Conservation (phyloP, 352 stramenopile genomes). For the Phytophthora syringae region DNA sequence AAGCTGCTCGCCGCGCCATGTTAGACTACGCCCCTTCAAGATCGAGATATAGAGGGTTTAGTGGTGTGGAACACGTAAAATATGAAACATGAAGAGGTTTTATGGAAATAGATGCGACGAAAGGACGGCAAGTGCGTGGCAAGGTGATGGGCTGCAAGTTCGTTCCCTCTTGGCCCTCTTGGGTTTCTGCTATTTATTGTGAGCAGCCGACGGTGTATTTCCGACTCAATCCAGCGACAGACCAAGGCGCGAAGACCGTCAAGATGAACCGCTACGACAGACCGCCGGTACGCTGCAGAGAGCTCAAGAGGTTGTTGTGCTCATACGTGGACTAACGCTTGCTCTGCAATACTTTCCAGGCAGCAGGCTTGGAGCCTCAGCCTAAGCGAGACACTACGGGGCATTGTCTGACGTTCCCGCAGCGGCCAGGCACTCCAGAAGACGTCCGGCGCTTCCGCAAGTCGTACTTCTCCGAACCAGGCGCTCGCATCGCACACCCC, state of each 20-base stretch:
- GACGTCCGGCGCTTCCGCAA: slow-evolving; percentile 80
- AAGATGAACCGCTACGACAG: slow-evolving; percentile 34
- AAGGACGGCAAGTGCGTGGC: slow-evolving; percentile 13
- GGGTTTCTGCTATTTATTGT: too few species aligned
- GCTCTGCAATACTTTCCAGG: slow-evolving; percentile 23
- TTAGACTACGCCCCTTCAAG: slow-evolving; percentile 25
- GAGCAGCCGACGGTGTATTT: slow-evolving; percentile 7
- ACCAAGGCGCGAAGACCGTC: not conserved
- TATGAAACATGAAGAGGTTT: slow-evolving; percentile 4
- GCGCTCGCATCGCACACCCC: slow-evolving; percentile 73
- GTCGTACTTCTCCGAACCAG: slow-evolving; percentile 85
- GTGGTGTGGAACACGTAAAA: not conserved
- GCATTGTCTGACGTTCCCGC: slow-evolving; percentile 63
- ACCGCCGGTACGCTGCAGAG: slow-evolving; percentile 33
- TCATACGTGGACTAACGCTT: not conserved
- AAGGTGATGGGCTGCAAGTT: not conserved
- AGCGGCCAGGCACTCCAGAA: slow-evolving; percentile 71
- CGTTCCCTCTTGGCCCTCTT: too few species aligned
- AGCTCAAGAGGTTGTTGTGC: not conserved
- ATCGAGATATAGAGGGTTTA: slow-evolving; percentile 7
- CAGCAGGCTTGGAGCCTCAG: slow-evolving; percentile 51
- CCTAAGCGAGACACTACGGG: slow-evolving; percentile 50
- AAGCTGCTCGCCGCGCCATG: slow-evolving; percentile 19
- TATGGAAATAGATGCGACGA: slow-evolving; percentile 32
- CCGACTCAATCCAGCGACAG: slow-evolving; percentile 10